Base-by-base conservation (phyloP, 2,329 filamentous ascomycete genomes). In the Diaporthe capsici region DNA sequence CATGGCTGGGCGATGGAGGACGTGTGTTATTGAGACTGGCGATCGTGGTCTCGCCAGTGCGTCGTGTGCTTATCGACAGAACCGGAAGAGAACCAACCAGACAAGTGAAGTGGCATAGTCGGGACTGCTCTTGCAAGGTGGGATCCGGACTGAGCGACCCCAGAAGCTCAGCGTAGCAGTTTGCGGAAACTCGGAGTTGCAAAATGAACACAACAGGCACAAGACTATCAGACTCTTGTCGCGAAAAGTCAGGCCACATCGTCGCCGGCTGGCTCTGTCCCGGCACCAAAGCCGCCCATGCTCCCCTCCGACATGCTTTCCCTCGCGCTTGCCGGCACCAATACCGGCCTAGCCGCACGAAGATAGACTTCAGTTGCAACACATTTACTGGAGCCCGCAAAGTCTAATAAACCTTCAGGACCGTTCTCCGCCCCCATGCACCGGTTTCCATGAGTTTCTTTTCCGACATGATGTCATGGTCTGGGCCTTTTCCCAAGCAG, bases 321-420 rank as follows among this genome's bases (percentile, higher is more conserved):
- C 49, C 65, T 55, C 47, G 34, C 65, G 34, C 20, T 28, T 55
- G 65, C 65, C 65, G 65, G 49, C 22, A 31, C 49, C 51, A 53
- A 42, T 70, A 70, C 34, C 49, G 65, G 65, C 49, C 55, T 70
- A 70, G 65, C 65, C 49, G 25, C 25, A 13, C n/a, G 34, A 49
- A 70, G 49, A 70, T 70, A 70, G 49, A 70, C 65, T 70, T 70
- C 34, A 70, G 47, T 55, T 70, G 65, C 65, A 55, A 70, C 65
- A 68, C 34, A 53, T 53, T 53, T 68, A 53, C 65, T 68, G 65
- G 65, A 68, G 47, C 65, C 22, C 47, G 65, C 65, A 53, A 68
- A 68, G 65, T 53, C 65, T 68, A 68, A 42, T 70, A 55, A 55
- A 70, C 49, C 22, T 49, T 70, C 65, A 70, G 65, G 49, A n/a